Conservation (phyloP, 306 rosid species). For the Gynostemma pentaphyllum region DNA sequence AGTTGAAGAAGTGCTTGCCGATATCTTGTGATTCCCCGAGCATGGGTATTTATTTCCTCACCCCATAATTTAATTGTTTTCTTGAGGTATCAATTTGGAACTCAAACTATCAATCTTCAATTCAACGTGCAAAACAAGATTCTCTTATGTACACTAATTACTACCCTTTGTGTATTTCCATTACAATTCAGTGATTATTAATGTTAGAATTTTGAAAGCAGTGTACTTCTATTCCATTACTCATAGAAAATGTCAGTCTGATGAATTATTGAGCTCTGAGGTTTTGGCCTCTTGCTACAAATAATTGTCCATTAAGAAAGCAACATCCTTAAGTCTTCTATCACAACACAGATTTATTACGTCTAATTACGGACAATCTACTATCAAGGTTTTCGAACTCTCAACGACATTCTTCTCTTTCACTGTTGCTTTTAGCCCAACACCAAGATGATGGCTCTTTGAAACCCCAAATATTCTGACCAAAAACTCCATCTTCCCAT, state of each 20-base stretch:
- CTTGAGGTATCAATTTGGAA: not conserved
- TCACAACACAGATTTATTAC: no score
- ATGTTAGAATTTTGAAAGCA: not conserved
- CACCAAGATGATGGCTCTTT: slow-evolving; percentile 24
- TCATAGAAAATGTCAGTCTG: not conserved
- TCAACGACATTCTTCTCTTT: slow-evolving; percentile 6
- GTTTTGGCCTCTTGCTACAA: not conserved
- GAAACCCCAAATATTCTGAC: slow-evolving; percentile 23
- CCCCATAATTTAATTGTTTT: not conserved
- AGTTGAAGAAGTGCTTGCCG: slow-evolving; percentile 52
- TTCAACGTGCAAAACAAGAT: not conserved
- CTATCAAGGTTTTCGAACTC: no score
- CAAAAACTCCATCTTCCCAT: slow-evolving; percentile 26
- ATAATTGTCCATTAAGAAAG: not conserved
- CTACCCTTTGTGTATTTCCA: not conserved
- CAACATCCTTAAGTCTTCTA: no score
- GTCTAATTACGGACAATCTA: no score
- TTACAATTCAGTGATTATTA: not conserved
- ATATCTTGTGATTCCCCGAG: slow-evolving; percentile 27
- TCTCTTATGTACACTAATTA: not conserved
- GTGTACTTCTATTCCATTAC: not conserved
- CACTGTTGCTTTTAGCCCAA: slow-evolving; percentile 29
- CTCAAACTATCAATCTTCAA: not conserved
- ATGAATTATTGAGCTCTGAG: not conserved
- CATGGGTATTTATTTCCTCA: no score